These are phyloP conservation scores for Pyrrhoderma noxium DNA, from an alignment of 1,284 basidiomycete genomes.

Conservation along the genomic window DNA sequence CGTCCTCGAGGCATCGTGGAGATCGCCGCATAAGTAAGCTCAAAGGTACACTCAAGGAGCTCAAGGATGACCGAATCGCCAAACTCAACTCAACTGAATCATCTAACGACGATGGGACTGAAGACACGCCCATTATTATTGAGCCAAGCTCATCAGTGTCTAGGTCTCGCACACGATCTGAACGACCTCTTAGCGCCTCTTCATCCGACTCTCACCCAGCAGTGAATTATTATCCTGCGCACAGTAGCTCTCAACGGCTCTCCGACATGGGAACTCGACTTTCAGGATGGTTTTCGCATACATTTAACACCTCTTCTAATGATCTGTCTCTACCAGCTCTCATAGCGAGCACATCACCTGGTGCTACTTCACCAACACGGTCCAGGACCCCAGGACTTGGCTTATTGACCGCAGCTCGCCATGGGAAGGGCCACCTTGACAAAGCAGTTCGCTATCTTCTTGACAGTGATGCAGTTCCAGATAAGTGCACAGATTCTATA, in stretches of 20 bases:
- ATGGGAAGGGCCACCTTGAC: slow-evolving; percentile 68
- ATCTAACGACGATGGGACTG: slow-evolving; percentile 25
- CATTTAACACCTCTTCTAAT: slow-evolving; percentile 55
- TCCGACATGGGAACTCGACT: slow-evolving; percentile 54
- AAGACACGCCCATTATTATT: slow-evolving; percentile 46
- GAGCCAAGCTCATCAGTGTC: slow-evolving; percentile 35
- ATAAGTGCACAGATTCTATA: slow-evolving; percentile 72
- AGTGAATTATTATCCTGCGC: slow-evolving; percentile 28
- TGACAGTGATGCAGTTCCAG: slow-evolving; percentile 76
- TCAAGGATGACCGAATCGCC: slow-evolving; percentile 24
- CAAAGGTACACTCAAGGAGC: slow-evolving; percentile 20
- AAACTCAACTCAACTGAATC: not conserved
- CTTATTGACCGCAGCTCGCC: slow-evolving; percentile 56
- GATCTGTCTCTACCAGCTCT: slow-evolving; percentile 61
- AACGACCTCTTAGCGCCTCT: slow-evolving; percentile 35
- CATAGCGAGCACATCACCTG: slow-evolving; percentile 38
- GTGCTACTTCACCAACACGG: slow-evolving; percentile 23
- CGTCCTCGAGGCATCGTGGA: slow-evolving; percentile 6
- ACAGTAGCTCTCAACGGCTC: slow-evolving; percentile 26
- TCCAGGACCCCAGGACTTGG: slow-evolving; percentile 11
- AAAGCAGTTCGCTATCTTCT: slow-evolving; percentile 78
- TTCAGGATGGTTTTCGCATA: slow-evolving; percentile 73
- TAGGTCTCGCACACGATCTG: slow-evolving; percentile 38
- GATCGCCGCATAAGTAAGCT: slow-evolving; percentile 20
- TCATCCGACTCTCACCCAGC: slow-evolving; percentile 37